Conservation (phyloP, 2,329 filamentous ascomycete species). For the Rutstroemia sp. region DNA sequence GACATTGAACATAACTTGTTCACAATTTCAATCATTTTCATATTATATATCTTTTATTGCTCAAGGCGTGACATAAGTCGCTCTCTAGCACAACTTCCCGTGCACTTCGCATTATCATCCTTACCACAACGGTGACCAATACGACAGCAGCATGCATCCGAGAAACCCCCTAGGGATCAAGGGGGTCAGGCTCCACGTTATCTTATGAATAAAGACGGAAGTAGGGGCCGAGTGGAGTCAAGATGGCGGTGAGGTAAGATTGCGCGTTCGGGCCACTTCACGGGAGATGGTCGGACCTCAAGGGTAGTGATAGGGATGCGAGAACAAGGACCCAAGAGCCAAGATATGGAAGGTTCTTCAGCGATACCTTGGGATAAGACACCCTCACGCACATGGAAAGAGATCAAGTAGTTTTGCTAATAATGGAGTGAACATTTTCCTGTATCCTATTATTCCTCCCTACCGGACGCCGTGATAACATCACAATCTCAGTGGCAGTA, state of each 20-base stretch:
- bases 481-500: slow-evolving; percentile 6
- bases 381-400: not conserved
- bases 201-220: not conserved
- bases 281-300: not conserved
- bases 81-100: too few relatives aligned
- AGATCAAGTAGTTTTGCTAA: not conserved
- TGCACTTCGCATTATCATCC: too few relatives aligned
- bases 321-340: not conserved
- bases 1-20: too few relatives aligned
- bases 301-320: too few relatives aligned
- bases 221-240: not conserved
- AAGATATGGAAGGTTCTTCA: not conserved
- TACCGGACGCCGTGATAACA: slow-evolving; percentile 7
- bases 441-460: slow-evolving; percentile 8
- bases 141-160: not conserved
- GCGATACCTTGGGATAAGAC: not conserved
- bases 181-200: not conserved
- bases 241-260: not conserved
- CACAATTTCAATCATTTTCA: too few relatives aligned
- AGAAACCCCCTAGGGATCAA: not conserved
- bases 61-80: too few relatives aligned
- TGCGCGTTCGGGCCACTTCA: not conserved
- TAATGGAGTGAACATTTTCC: slow-evolving; percentile 2
- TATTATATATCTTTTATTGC: too few relatives aligned
- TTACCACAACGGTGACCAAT: not conserved